These are phyloP conservation scores for Fraxinus sp. DNA, from an alignment of 305 asterid species.

Conservation along the genomic window DNA sequence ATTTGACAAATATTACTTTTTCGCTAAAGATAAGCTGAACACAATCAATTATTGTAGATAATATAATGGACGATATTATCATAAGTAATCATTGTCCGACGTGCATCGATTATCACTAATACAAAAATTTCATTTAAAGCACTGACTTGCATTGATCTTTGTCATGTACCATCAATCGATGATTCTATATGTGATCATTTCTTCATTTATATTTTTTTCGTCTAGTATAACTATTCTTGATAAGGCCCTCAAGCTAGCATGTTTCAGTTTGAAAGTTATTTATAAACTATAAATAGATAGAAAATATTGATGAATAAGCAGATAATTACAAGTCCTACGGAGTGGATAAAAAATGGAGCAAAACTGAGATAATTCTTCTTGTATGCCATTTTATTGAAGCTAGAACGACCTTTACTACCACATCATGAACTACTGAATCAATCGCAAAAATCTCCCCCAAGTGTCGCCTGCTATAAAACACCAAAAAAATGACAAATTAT, in stretches of 20 bases:
- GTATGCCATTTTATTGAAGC: not conserved
- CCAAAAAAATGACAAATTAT: not conserved
- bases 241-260: not conserved
- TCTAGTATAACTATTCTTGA: not conserved
- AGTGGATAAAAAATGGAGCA: too few species aligned
- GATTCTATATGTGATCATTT: not conserved
- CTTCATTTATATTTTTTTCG: too few species aligned
- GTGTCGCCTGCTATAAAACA: not conserved
- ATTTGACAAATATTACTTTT: too few species aligned
- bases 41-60: not conserved
- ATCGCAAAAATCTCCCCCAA: not conserved
- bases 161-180: not conserved
- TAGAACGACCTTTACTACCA: not conserved
- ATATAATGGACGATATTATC: too few species aligned
- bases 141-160: not conserved
- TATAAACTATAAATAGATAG: too few species aligned
- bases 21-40: too few species aligned
- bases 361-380: not conserved
- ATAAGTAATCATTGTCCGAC: not conserved
- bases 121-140: not conserved
- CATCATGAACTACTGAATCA: not conserved
- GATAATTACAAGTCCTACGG: too few species aligned
- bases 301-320: not conserved
- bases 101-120: not conserved
- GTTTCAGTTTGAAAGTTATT: not conserved